A percentile compares a stretch with the other conserved stretches of the same genome.
Conservation (phyloP, 495 filamentous ascomycete species). For the Immersiella caudata region DNA sequence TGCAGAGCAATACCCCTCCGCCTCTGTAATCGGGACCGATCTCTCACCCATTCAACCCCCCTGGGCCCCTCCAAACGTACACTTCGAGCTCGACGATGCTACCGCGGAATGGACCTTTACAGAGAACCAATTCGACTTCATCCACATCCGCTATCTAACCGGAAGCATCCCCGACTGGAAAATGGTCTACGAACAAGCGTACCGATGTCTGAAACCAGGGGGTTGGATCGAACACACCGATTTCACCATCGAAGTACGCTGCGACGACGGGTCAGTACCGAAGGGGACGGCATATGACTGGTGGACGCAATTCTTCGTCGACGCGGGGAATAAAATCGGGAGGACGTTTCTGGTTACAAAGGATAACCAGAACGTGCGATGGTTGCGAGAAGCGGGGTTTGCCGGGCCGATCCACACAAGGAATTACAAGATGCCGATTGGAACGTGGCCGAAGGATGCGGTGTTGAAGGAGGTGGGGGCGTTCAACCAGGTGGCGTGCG, state of each 20-base stretch:
- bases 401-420: conserved; percentile 47
- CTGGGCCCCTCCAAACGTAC: conserved; percentile 28
- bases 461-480: conserved; percentile 43
- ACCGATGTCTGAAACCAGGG: conserved; percentile 43
- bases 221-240: conserved; percentile 40
- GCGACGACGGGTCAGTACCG: conserved; percentile 46
- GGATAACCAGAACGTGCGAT: conserved; percentile 35
- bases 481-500: conserved; percentile 33
- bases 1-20: conserved; percentile 55
- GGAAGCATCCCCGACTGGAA: conserved; percentile 61
- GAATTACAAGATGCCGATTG: conserved; percentile 51
- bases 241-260: conserved; percentile 27
- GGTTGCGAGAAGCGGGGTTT: conserved; percentile 59
- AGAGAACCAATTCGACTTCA: conserved; percentile 61
- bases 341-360: conserved; percentile 39
- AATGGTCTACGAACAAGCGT: conserved; percentile 39
- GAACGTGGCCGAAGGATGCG: conserved; percentile 54
- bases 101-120: conserved; percentile 55
- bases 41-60: conserved; percentile 45
- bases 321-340: conserved; percentile 32
- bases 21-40: conserved; percentile 60
- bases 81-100: conserved; percentile 61
- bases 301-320: conserved; percentile 43
- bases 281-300: conserved; percentile 39
- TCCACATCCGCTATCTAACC: conserved; percentile 61